These are phyloP conservation scores for Heterobasidion parviporum DNA, from an alignment of 1,284 basidiomycete species.

Conservation along the genomic window DNA sequence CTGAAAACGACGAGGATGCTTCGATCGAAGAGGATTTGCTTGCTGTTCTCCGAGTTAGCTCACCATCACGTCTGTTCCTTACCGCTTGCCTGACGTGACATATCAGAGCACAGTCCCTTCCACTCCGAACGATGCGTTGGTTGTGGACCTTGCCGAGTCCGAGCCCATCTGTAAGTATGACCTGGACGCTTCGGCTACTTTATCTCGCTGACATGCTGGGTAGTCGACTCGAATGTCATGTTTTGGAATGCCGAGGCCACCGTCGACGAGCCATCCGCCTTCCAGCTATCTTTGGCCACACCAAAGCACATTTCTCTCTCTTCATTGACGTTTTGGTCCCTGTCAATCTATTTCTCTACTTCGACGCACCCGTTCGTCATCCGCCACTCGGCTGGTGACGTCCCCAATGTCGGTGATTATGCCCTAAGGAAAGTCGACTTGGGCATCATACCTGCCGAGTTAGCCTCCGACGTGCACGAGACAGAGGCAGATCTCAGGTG, in stretches of 20 bases:
- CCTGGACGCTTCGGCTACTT: constrained; percentile 3
- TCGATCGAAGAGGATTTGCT: constrained; percentile 58
- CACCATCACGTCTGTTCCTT: neutral
- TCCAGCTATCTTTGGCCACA: constrained; percentile 61
- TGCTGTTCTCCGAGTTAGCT: constrained; percentile 56
- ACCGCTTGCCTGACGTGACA: neutral
- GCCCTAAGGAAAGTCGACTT: constrained; percentile 26
- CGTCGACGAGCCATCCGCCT: constrained; percentile 56
- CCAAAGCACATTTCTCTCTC: constrained; percentile 37
- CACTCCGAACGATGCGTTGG: constrained; percentile 40
- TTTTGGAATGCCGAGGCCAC: constrained; percentile 65
- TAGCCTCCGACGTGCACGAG: constrained; percentile 12
- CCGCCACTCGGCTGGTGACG: constrained; percentile 24
- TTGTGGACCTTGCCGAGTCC: constrained; percentile 56
- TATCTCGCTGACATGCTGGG: constrained; percentile 1
- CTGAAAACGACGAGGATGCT: constrained; percentile 35
- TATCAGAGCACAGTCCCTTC: constrained; percentile 61
- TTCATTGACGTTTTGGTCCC: constrained; percentile 46
- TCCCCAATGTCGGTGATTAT: constrained; percentile 18
- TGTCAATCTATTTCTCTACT: constrained; percentile 50
- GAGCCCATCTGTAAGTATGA: constrained; percentile 51
- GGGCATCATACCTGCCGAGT: constrained; percentile 25
- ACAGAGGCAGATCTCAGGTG: constrained; percentile 43
- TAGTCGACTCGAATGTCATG: constrained; percentile 57
- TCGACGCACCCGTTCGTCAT: constrained; percentile 38